Percentiles rank a stretch among this genome's conserved stretches.
Conservation (phyloP, 768 basidiomycete genomes). For the Leccinum subtestaceum region DNA sequence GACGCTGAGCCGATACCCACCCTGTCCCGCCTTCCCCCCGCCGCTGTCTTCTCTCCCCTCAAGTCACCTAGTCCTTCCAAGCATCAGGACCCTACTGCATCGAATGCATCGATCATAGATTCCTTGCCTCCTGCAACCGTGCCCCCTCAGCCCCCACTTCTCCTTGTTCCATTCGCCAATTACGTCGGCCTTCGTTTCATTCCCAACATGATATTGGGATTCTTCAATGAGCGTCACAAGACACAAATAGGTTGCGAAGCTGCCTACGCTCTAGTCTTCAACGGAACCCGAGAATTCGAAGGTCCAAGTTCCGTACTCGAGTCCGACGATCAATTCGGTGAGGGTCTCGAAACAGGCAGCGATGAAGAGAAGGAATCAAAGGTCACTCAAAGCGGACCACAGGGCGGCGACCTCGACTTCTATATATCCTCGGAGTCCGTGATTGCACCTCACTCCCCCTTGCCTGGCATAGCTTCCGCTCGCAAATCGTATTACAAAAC, state of each 20-base stretch:
- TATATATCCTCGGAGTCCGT: conserved; percentile 62
- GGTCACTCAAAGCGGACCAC: conserved; percentile 3
- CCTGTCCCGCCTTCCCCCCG: conserved; percentile 34
- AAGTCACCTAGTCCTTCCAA: conserved; percentile 22
- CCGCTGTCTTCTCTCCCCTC: conserved; percentile 35
- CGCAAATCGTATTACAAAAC: conserved; percentile 75
- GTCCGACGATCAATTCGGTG: conserved; percentile 15
- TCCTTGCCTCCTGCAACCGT: conserved; percentile 54
- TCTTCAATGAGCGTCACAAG: conserved; percentile 85
- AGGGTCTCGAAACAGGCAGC: conserved; percentile 1
- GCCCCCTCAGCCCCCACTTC: conserved; percentile 75
- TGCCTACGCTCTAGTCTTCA: conserved; percentile 70
- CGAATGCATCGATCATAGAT: conserved; percentile 29
- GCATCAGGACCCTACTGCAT: conserved; percentile 15
- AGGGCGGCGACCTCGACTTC: conserved; percentile 70
- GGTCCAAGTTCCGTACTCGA: conserved; percentile 28
- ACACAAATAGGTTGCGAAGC: conserved; percentile 81
- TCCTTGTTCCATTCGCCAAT: conserved; percentile 72
- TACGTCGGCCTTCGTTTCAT: conserved; percentile 81
- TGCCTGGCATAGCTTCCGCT: conserved; percentile 60
- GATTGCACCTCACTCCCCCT: conserved; percentile 63
- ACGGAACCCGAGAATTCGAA: conserved; percentile 57
- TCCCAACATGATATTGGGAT: conserved; percentile 87
- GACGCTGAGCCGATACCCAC: conserved; percentile 44
- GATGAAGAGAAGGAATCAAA: conserved; percentile 9